phyloP scores from a whole-genome alignment of 2,329 filamentous ascomycete species.

The Ophiocordyceps robertsii region DNA sequence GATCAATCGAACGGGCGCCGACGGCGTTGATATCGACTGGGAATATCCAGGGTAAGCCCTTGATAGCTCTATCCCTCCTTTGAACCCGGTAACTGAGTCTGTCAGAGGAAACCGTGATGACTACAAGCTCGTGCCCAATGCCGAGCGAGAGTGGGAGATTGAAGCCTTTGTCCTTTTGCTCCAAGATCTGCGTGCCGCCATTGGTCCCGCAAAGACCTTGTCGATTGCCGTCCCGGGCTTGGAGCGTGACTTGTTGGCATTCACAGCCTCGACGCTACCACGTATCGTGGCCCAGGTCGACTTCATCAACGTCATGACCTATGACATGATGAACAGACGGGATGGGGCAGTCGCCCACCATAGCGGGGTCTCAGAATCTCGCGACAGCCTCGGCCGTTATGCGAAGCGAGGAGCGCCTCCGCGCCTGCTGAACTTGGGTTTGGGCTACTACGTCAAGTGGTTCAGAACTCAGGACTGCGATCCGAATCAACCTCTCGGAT shows the following conservation, averaged over 20 bases:
- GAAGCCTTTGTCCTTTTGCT: conserved; percentile 50
- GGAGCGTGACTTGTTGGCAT: conserved; percentile 53
- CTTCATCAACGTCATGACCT: conserved; percentile 57
- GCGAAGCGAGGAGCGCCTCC: conserved; percentile 37
- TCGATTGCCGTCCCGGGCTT: conserved; percentile 57
- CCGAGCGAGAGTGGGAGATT: conserved; percentile 46
- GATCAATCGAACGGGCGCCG: conserved; percentile 47
- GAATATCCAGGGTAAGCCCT: conserved; percentile 37
- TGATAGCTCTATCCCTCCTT: background rate
- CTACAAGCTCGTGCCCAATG: conserved; percentile 52
- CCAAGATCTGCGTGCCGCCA: conserved; percentile 38
- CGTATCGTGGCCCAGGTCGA: conserved; percentile 46
- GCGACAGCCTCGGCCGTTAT: conserved; percentile 44
- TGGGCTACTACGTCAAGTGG: conserved; percentile 57
- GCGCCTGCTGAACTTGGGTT: conserved; percentile 44
- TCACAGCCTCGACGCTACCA: conserved; percentile 42
- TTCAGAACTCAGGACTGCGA: conserved; percentile 36
- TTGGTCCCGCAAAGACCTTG: conserved; percentile 44
- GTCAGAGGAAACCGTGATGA: conserved; percentile 52
- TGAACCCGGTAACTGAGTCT: background rate
- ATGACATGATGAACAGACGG: conserved; percentile 58
- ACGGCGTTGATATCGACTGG: conserved; percentile 55
- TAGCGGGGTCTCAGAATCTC: conserved; percentile 43
- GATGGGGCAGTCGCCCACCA: conserved; percentile 52
- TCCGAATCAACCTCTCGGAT: conserved; percentile 32